Evolutionary conservation across 1,139 yeast genomes (phyloP), one percentile per base, ranked within the genome.

Genomic region (Lodderomyces margitis): DNA sequence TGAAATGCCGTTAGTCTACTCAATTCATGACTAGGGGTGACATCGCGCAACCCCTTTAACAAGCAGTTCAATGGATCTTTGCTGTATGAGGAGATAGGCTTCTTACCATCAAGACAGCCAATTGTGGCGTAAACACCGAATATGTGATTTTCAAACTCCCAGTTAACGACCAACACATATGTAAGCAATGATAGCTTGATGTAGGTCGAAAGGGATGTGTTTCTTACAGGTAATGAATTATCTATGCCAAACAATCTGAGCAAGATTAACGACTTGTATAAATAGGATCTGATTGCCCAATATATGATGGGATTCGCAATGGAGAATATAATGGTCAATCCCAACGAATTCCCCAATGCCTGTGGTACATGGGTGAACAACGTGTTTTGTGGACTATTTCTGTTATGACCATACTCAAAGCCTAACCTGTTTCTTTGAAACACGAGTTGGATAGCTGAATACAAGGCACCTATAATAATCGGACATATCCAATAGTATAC

Each of bases 61-160:
- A 91, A 67, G 2, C 95, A 83, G 38, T 78, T 82, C 43, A 87
- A 74, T 3, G 91, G 92, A 47, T 86, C 88, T 0, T 82, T 63
- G 14, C 92, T 80, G 38, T 79, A 70, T 5, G 81, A 69, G 34
- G 92, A 81, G 23, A 89, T 73, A 16, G 87, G 80, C 44, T 79
- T 80, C 20, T 83, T 82, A 25, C 87, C 80, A 53, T 85, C 88
- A 39, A 85, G 61, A 50, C 98, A 92, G 0, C 97, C 96, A 46
- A 87, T 75, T 7, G 89, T 75, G 56, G 91, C 75, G 59, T 87
- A 91, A 3, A 88, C 83, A 48, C 79, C 70, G 56, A 81, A 89
- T 2, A 81, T 67, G 45, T 78, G 74, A 58, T 86, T 84, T 25
- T 78, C 62, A 9, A 78, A 46, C 51, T 83, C 89, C 86, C 89